A percentile compares a stretch with the other conserved stretches of the same genome.
Evolutionary conservation across 768 basidiomycete genomes (phyloP).

Genomic region (Calocybe cyanea): DNA sequence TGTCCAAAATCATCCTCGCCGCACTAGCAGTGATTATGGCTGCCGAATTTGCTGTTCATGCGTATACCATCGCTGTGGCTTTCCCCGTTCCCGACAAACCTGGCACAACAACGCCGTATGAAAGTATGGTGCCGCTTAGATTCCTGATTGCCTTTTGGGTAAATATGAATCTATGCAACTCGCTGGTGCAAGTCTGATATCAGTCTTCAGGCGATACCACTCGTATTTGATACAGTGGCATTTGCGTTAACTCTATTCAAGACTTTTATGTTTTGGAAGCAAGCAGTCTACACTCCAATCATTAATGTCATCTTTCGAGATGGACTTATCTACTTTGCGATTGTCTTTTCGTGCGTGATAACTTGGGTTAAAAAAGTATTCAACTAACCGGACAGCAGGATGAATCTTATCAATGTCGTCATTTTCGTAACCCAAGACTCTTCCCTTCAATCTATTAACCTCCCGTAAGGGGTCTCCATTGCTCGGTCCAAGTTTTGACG

Average conservation of each 20-base stretch:
- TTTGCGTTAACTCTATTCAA: conserved; percentile 11
- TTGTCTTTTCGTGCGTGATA: conserved; percentile 15
- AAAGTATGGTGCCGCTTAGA: conserved; percentile 17
- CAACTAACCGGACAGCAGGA: neutral
- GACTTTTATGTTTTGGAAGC: conserved; percentile 4
- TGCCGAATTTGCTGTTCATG: conserved; percentile 16
- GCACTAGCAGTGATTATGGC: conserved; percentile 13
- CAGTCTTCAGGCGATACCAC: conserved; percentile 6
- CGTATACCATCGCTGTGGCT: conserved; percentile 14
- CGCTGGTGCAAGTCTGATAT: no score
- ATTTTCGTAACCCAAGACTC: conserved; percentile 16
- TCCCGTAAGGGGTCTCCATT: conserved; percentile 16
- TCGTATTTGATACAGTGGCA: conserved; percentile 16
- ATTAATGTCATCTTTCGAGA: conserved; percentile 13
- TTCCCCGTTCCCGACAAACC: conserved; percentile 12
- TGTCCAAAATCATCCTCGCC: conserved; percentile 11
- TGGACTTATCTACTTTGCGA: conserved; percentile 22
- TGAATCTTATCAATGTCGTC: conserved; percentile 21
- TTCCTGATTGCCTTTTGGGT: conserved; percentile 24
- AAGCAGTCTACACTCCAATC: conserved; percentile 1
- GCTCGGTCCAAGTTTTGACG: no score
- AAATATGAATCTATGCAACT: neutral
- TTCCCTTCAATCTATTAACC: conserved; percentile 17
- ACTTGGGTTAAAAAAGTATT: neutral
- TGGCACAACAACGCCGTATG: conserved; percentile 16